phyloP scores from a whole-genome alignment of 169 alveolate species.

The Babesia ovis region DNA sequence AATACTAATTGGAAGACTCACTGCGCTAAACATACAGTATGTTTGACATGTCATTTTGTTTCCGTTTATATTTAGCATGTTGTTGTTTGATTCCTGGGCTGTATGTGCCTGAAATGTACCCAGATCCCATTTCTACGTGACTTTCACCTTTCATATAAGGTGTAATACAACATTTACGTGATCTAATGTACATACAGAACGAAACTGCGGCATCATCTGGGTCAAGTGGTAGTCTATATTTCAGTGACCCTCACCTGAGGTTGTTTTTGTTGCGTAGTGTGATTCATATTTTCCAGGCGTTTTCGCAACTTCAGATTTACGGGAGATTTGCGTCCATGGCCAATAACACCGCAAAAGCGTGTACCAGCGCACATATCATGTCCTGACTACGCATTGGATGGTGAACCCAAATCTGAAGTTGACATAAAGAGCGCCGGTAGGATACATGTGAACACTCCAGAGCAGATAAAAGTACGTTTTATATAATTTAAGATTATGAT shows the following conservation, averaged over 20 bases:
- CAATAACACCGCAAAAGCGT: constrained; percentile 80
- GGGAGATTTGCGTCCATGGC: constrained; percentile 94
- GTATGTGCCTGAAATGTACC: too few relatives aligned
- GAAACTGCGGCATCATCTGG: background rate
- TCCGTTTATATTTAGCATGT: too few relatives aligned
- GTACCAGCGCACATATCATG: constrained; percentile 92
- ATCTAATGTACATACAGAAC: constrained; percentile 5
- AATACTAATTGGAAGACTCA: constrained; percentile 89
- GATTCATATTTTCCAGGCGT: constrained; percentile 46
- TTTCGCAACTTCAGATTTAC: constrained; percentile 83
- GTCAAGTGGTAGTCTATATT: background rate
- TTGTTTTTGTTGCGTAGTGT: constrained; percentile 2
- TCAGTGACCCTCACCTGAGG: constrained; percentile 41
- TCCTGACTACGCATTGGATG: constrained; percentile 96
- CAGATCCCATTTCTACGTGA: too few relatives aligned
- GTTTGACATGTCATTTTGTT: too few relatives aligned
- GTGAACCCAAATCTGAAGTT: constrained; percentile 89
- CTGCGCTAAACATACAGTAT: constrained; percentile 83
- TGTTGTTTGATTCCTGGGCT: too few relatives aligned
- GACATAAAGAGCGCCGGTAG: constrained; percentile 70
- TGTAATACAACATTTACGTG: too few relatives aligned
- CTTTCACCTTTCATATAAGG: too few relatives aligned
- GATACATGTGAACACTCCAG: constrained; percentile 82
- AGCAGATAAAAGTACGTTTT: constrained; percentile 81
- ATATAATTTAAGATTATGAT: too few relatives aligned